Base-by-base conservation (phyloP, 106 monocot genomes). In the Dendrobium catenatum region DNA sequence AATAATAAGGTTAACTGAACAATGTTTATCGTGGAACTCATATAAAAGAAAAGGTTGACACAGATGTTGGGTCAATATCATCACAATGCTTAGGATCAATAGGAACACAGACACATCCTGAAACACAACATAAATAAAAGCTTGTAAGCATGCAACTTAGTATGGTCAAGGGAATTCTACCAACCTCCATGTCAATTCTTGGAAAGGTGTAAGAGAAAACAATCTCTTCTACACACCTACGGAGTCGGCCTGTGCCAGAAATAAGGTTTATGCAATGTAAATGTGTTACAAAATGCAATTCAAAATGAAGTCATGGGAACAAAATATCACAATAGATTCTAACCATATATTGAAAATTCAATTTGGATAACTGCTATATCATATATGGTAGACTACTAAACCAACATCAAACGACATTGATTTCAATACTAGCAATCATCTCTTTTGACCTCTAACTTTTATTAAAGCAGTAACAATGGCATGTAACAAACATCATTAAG, bases 201-300 rank as follows among this genome's bases (percentile, higher is more conserved):
- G 95, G 93, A 58, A 95, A 99, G 19, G 95, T 86, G 82, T 99
- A 93, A 59, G 92, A 80, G 88, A 99, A 99, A 82, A 99, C 86
- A 85, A 99, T 95, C 79, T 99, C 98, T 79, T 99, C 93, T 15
- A 95, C 85, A 81, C 89, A 90, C 67, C 93, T 87, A 6, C 90
- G 83, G 29, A 98, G 85, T 22, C 88, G 26, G 26, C 94, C 82
- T 92, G 89, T 22, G 40, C 85, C 83, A 88, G 79, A 76, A 84
- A 64, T 29, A 83, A 24, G 8, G 27, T 31, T 22, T 22, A 78
- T 37, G 13, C 16, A 70, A 70, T 37, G 70, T 37, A 70, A 70
- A 33, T 37, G 70, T 37, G 70, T 70, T 70, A 37, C 1, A 68
- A 68, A 68, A 29, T 68, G 10, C 68, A 68, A 1, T 10, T 68